Base-by-base conservation (phyloP, 495 filamentous ascomycete genomes). In the Ascobolus immersus region DNA sequence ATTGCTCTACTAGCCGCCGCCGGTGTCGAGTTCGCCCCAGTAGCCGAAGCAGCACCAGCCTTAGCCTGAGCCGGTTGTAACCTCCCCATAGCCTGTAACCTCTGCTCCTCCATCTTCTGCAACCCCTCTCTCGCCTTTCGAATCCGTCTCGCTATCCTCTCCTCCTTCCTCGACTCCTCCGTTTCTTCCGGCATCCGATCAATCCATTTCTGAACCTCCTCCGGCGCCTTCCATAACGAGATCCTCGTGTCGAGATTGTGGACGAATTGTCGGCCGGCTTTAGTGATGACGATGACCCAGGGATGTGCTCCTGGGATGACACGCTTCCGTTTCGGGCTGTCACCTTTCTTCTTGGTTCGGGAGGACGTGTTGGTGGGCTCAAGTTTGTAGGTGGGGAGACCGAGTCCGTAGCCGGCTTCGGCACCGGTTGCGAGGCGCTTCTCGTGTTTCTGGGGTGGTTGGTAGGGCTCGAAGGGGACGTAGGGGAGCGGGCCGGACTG, bases 271-370 rank as follows among this genome's bases (percentile, higher is more conserved):
- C 89, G 63, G 13, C 77, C 76, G 42, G 78, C 61, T 44, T 77
- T 92, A 4, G 86, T 96, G 44, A 76, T 77, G 18, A 96, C 80
- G 3, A 96, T 59, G 5, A 91, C 51, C 86, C 86, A 96, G n/a
- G 80, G 77, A 29, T 70, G 69, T 48, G 69, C 77, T 18, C 71
- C 71, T 3, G 78, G 78, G 33, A 96, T 80, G 14, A 58, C 40
- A 39, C 76, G 61, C 50, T 77, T 84, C 17, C 67, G 69, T 52
- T 71, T 81, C 12, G 86, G 84, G 38, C 77, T 64, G 53, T 96
- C 86, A 35, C 56, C 34, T 18, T 35, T 54, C 5, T 71, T 72
- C 31, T 37, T 30, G 55, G 26, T 51, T 62, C 58, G 4, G 54
- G 52, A 7, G 40, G 39, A 12, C 50, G 52, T 2, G 42, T 43